Percentiles rank a stretch among this genome's conserved stretches.
Evolutionary conservation across 139 green algal species (phyloP).

Genomic region (Coelastrella sp.): DNA sequence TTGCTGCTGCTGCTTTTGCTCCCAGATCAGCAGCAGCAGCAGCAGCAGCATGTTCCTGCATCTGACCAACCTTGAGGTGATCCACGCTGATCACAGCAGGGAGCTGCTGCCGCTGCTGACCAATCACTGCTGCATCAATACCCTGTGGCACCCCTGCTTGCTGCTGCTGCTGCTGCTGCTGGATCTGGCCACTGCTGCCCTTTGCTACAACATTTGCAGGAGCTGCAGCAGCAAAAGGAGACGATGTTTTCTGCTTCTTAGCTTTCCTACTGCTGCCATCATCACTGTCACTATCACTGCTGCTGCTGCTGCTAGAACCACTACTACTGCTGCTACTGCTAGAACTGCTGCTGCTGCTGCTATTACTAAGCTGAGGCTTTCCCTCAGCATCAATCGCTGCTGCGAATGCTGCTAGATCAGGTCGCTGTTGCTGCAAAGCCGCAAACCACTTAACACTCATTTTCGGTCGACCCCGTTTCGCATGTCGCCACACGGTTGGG

Average conservation of each 20-base stretch:
- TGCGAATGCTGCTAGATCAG: constrained; percentile 74
- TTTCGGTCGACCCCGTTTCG: constrained; percentile 79
- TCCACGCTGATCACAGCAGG: neutral
- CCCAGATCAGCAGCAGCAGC: no score
- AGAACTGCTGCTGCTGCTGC: constrained; percentile 46
- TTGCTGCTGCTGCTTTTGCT: no score
- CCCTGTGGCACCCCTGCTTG: neutral
- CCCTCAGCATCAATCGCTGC: constrained; percentile 48
- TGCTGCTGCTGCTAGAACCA: constrained; percentile 54
- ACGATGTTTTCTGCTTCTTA: neutral
- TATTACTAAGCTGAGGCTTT: constrained; percentile 23
- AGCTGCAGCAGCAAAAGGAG: neutral
- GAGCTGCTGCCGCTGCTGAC: neutral
- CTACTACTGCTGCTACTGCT: constrained; percentile 50
- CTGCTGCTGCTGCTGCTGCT: neutral
- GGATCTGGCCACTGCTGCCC: no score
- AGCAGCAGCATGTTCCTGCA: neutral
- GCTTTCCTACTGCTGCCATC: neutral
- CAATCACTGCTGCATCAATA: neutral
- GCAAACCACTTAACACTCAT: constrained; percentile 80
- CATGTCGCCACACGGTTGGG: constrained; percentile 73
- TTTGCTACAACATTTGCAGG: neutral
- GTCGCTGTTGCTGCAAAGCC: constrained; percentile 62
- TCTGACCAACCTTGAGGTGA: no score
- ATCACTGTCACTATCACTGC: constrained; percentile 36